Conservation (phyloP, 352 stramenopile species). For the Globisporangium recalcitrans region DNA sequence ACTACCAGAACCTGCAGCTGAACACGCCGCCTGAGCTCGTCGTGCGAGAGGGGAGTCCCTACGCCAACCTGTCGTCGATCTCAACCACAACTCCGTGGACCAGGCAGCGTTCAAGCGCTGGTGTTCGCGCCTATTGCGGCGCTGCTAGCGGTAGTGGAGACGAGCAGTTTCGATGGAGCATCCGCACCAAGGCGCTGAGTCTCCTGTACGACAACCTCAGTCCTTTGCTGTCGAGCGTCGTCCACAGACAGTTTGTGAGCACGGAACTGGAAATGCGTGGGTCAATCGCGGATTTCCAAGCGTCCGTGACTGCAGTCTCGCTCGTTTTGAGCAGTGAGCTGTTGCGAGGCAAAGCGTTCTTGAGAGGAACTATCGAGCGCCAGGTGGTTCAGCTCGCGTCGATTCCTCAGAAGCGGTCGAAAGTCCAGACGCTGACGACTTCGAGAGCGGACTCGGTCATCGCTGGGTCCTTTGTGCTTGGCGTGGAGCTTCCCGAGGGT, state of each 20-base stretch:
- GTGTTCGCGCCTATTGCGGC: background rate
- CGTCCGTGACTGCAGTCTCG: constrained; percentile 9
- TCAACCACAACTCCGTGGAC: background rate
- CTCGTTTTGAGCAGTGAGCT: constrained; percentile 5
- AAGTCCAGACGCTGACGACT: constrained; percentile 11
- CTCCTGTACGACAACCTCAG: constrained; percentile 8
- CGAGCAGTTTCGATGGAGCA: constrained; percentile 11
- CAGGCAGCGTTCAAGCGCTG: background rate
- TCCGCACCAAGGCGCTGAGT: constrained; percentile 8
- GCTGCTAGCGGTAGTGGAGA: background rate
- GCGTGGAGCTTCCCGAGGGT: background rate
- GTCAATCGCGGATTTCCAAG: constrained; percentile 6
- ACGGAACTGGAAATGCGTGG: constrained; percentile 14
- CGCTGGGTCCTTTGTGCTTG: constrained; percentile 8
- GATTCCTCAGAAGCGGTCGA: background rate
- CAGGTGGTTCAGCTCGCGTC: constrained; percentile 9
- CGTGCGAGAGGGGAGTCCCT: background rate
- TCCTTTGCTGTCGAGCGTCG: background rate
- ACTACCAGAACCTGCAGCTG: constrained; percentile 9
- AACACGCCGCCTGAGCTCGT: background rate
- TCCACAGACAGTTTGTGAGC: background rate
- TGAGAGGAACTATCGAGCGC: constrained; percentile 11
- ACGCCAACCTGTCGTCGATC: constrained; percentile 7
- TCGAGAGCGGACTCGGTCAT: constrained; percentile 4
- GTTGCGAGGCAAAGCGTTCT: constrained; percentile 2